These are phyloP conservation scores for Cryptosporidium ryanae DNA, from an alignment of 169 alveolate species.

Conservation along the genomic window DNA sequence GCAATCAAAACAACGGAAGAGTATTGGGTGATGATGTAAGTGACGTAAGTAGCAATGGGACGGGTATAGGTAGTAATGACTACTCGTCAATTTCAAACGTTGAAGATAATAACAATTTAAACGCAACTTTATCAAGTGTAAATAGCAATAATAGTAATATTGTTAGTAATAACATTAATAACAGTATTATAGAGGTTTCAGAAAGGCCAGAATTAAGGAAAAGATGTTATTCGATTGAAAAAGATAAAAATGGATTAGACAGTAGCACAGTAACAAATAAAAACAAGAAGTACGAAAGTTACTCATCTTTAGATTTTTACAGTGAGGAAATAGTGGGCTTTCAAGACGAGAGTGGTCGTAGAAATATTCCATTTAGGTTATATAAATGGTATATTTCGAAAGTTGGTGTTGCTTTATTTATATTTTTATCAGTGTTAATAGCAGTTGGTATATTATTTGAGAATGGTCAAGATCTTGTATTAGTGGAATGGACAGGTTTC, in stretches of 20 bases:
- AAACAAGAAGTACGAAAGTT: not conserved
- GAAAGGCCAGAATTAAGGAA: too few relatives aligned
- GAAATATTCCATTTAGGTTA: constrained; percentile 24
- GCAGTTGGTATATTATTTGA: constrained; percentile 18
- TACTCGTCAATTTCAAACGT: not conserved
- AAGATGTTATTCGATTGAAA: not conserved
- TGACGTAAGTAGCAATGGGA: too few relatives aligned
- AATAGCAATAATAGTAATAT: not conserved
- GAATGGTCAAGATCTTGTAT: constrained; percentile 46
- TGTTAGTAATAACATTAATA: not conserved
- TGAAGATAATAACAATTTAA: not conserved
- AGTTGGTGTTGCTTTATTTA: constrained; percentile 28
- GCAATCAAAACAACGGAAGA: too few relatives aligned
- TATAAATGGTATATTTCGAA: constrained; percentile 51
- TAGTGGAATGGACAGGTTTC: constrained; percentile 69
- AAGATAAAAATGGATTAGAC: not conserved
- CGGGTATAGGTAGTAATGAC: too few relatives aligned
- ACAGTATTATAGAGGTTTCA: not conserved
- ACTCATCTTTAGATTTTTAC: constrained; percentile 50
- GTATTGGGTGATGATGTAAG: too few relatives aligned
- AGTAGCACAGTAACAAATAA: not conserved
- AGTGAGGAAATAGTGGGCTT: constrained; percentile 41
- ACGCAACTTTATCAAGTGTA: not conserved
- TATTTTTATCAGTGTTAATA: not conserved
- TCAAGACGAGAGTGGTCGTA: constrained; percentile 29